Base-by-base conservation (phyloP, 78 protist species). In the Corallochytrium limacisporum region DNA sequence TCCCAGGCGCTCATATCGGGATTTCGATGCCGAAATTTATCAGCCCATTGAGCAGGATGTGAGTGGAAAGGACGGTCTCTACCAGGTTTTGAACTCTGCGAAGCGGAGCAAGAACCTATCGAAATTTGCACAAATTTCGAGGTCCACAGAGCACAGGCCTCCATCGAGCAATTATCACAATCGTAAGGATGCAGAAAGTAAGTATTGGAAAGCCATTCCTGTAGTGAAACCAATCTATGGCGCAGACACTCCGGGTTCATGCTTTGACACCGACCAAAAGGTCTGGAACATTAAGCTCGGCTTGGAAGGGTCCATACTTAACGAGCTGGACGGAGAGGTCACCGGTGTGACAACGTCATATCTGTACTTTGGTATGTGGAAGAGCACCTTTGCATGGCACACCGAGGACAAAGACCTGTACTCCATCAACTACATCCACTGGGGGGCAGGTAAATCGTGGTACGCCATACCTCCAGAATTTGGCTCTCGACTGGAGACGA, bases 351-450 rank as follows among this genome's bases (percentile, higher is more conserved):
- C 37, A 36, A 31, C 62, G 1, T 82, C 91, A 40, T 81, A 77
- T 69, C 48, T 85, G 44, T 85, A 85, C 75, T 56, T 81, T 22
- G 91, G 91, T 16, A 77, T 63, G 83, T 72, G 65, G 62, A 44
- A 59, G 60, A 49, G 60, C 6, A 29, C 75, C 15, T 69, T 69
- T 26, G 38, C 47, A 31, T 78, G 83, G 87, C 85, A 79, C 51
- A 43, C 32, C 15, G 85, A 79, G 65, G 85, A 79, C 75, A 44
- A 24, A 20, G 59, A 73, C 15, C 51, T 74, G 40, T 79, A 44
- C 65, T 24, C 63, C 28, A 66, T 69, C 67, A 79, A 73, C 57
- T 79, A 73, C 61, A 24, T 73, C 29, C 79, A 73, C 51, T 32
- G 1, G 28, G 85, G 85, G 35, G 72, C 8, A 18, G 72, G 75